Evolutionary conservation across 2,329 filamentous ascomycete genomes (phyloP).

Genomic region (Cladosporium sp.): DNA sequence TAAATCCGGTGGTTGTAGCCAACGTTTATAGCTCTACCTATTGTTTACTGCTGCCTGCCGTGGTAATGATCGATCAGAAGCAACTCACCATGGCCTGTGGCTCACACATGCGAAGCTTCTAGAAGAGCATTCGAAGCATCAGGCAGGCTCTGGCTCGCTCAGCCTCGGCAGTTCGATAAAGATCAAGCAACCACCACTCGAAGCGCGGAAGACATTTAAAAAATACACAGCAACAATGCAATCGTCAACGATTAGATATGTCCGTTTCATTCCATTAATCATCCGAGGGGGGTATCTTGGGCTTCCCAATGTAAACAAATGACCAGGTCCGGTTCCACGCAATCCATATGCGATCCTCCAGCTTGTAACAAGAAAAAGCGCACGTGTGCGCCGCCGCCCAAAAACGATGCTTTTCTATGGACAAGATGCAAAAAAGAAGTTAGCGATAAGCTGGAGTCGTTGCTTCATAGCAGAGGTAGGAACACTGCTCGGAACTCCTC

Average conservation of each 20-base stretch:
- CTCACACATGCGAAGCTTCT: conserved; percentile 1
- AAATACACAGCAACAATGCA: not conserved
- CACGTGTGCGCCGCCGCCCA: no score
- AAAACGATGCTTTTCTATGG: not conserved
- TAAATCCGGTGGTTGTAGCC: no score
- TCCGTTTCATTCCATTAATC: not conserved
- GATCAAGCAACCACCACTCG: no score
- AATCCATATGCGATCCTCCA: no score
- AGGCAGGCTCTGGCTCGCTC: not conserved
- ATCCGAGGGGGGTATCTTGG: conserved; percentile 1
- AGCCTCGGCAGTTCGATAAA: not conserved
- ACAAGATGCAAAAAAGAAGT: no score
- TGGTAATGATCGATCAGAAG: no score
- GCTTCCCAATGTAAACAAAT: not conserved
- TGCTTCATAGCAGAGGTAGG: conserved; percentile 2
- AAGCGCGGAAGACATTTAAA: no score
- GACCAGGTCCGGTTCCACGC: not conserved
- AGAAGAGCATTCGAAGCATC: not conserved
- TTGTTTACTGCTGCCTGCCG: no score
- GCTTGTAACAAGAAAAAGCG: no score
- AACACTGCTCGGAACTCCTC: not conserved
- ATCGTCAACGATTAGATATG: not conserved
- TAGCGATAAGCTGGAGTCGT: no score
- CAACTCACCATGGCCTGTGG: not conserved
- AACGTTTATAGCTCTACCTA: no score